Base-by-base conservation (phyloP, 148 eudicot species). In the Heliamphora exappendiculata region DNA sequence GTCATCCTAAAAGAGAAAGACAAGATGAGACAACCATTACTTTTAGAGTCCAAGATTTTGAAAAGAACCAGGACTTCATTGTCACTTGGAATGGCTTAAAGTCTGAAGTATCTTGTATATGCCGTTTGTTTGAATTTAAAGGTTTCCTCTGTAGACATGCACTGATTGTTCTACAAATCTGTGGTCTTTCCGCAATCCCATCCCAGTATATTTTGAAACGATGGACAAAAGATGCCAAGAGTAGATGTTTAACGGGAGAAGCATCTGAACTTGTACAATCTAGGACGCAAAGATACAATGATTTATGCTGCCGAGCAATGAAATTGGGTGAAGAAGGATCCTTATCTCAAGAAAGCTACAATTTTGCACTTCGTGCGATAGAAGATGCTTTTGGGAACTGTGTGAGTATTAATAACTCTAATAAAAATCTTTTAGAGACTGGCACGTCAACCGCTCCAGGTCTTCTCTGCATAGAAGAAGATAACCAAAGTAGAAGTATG, bases 61-160 rank as follows among this genome's bases (percentile, higher is more conserved):
- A 88, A 66, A 88, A 84, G 80, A 82, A 79, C 63, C 91, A 86
- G 80, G 93, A 87, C 17, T 95, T 91, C 75, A 72, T 70, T 72
- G 97, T 95, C 70, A 89, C 85, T 41, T 89, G 94, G 89, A 86
- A 87, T 70, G 86, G 84, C 47, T n/a, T 80, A 80, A 89, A 85
- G 58, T 86, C 92, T 31, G 97, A 92, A 80, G 82, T 95, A 63
- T 86, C 90, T 77, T 95, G 98, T 81, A 70, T 87, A 50, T 95
- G 98, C 71, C 97, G 70, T 85, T 82, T 89, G 77, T 95, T 91
- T 85, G 98, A 92, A 82, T 87, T 86, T 78, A 95, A 87, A 85
- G 98, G 98, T 59, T 91, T 82, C 76, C 89, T 95, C 57, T 95
- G 98, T 71, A 88, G 98, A 83, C 98, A 95, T 81, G 94, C 94